Evolutionary conservation across 257 asterid genomes (phyloP), one percentile per base, ranked within the genome.

Genomic region (Nicotiana sylvestris): DNA sequence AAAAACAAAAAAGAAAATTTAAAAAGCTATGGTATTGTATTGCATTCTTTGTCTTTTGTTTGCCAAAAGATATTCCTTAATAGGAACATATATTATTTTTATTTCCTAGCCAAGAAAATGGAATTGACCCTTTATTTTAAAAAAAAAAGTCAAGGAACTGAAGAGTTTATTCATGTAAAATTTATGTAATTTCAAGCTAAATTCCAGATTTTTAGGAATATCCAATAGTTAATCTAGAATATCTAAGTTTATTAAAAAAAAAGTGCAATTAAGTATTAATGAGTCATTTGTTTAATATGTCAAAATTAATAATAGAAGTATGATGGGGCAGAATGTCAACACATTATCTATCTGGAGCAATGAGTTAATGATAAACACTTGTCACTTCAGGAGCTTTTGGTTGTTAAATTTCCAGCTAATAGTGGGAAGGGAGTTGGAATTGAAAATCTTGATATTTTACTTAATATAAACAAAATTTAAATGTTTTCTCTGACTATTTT

Each of bases 301-400:
- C 37, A 37, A 68, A 37, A 68, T 68, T 68, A 1, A 68, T 18
- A 37, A 68, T 9, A 68, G 9, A 29, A 69, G 1, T 10, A 69
- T n/a, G 17, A 69, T 18, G 55, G 21, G 21, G 16, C 18, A 57
- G 25, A 57, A 27, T 51, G 46, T 27, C 80, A 74, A 51, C 43
- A 25, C 37, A 46, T 7, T 5, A 74, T 7, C 78, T 46, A 1
- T 5, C 35, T 0, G 58, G 58, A 72, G 15, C 58, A 11, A 25
- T 27, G 16, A n/a, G 15, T 18, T 70, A 15, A 6, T 74, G 62
- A 46, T 49, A 17, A 57, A 17, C 43, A 74, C 80, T 74, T n/a
- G 27, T 74, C 80, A 74, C 27, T 49, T 69, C 15, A 74, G 80
- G 62, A 74, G 80, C 27, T 74, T 49, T 74, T 27, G 57, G 13